Conservation (phyloP, 1,284 basidiomycete species). For the Schizopora paradoxa region DNA sequence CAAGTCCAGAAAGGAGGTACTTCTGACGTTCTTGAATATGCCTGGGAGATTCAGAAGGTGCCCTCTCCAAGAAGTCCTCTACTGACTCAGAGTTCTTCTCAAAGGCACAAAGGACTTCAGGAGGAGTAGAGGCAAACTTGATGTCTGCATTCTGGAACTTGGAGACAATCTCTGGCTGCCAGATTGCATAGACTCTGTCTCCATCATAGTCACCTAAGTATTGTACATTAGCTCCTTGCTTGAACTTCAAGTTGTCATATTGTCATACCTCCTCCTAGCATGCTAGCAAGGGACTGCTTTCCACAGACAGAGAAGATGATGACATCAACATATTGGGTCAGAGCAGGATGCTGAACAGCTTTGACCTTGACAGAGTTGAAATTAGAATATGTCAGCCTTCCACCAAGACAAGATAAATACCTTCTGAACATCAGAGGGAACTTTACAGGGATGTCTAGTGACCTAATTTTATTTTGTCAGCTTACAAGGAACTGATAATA, state of each 20-base stretch:
- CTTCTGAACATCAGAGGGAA: slow-evolving; percentile 41
- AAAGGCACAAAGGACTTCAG: slow-evolving; percentile 37
- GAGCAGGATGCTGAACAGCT: slow-evolving; percentile 32
- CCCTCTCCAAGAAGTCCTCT: slow-evolving; percentile 29
- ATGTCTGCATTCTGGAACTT: slow-evolving; percentile 45
- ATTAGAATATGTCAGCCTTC: background rate
- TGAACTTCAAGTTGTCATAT: background rate
- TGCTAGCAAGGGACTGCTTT: slow-evolving; percentile 33
- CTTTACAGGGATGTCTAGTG: slow-evolving; percentile 42
- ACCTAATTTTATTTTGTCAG: slow-evolving; percentile 25
- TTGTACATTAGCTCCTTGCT: background rate
- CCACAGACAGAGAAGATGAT: slow-evolving; percentile 39
- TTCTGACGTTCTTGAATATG: slow-evolving; percentile 38
- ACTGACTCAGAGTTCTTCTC: slow-evolving; percentile 40
- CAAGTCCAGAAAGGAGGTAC: slow-evolving; percentile 44
- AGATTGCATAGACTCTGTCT: slow-evolving; percentile 36
- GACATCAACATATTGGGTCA: slow-evolving; percentile 34
- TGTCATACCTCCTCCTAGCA: slow-evolving; percentile 36
- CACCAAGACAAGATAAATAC: slow-evolving; percentile 20
- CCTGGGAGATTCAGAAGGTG: slow-evolving; percentile 19
- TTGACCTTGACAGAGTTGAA: slow-evolving; percentile 28
- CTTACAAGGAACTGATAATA: background rate
- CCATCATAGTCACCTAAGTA: slow-evolving; percentile 43
- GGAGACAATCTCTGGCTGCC: slow-evolving; percentile 40
- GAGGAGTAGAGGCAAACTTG: slow-evolving; percentile 41